phyloP scores from a whole-genome alignment of 2,329 filamentous ascomycete species.

The Torrubiellomyces zombiae region DNA sequence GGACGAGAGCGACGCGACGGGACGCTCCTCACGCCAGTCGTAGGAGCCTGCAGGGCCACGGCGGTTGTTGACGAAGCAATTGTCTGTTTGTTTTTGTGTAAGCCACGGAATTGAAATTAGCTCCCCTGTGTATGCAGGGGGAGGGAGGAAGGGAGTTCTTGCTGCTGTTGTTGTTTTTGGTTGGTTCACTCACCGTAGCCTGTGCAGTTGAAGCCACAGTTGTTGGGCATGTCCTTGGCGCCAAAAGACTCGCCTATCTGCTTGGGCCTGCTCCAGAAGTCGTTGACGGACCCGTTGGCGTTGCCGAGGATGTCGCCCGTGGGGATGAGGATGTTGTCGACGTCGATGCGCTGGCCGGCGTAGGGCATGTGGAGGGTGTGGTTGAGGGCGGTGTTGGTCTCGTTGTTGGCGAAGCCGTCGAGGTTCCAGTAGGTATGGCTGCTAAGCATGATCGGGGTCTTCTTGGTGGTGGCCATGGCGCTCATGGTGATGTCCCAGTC shows the following conservation, averaged over 20 bases:
- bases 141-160: fast-evolving
- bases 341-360: conserved; percentile 49
- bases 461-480: conserved; percentile 52
- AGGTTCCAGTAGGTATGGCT: conserved; percentile 68
- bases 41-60: conserved; percentile 37
- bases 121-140: not conserved
- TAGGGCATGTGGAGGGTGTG: conserved; percentile 61
- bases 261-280: conserved; percentile 73
- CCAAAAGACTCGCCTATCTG: conserved; percentile 55
- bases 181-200: conserved; percentile 63
- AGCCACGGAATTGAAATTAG: not conserved
- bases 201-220: conserved; percentile 68
- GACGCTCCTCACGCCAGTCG: conserved; percentile 45
- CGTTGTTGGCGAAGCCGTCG: conserved; percentile 60
- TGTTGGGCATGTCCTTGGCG: conserved; percentile 44
- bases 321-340: conserved; percentile 57
- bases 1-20: conserved; percentile 51
- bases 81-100: conserved; percentile 26
- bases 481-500: conserved; percentile 61
- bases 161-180: too few relatives aligned
- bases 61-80: conserved; percentile 53
- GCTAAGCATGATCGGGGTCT: conserved; percentile 70
- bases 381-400: conserved; percentile 48
- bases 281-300: conserved; percentile 49
- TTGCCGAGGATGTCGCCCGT: conserved; percentile 62